Evolutionary conservation across 768 basidiomycete genomes (phyloP).

Genomic region (Kockovaella imperatae): DNA sequence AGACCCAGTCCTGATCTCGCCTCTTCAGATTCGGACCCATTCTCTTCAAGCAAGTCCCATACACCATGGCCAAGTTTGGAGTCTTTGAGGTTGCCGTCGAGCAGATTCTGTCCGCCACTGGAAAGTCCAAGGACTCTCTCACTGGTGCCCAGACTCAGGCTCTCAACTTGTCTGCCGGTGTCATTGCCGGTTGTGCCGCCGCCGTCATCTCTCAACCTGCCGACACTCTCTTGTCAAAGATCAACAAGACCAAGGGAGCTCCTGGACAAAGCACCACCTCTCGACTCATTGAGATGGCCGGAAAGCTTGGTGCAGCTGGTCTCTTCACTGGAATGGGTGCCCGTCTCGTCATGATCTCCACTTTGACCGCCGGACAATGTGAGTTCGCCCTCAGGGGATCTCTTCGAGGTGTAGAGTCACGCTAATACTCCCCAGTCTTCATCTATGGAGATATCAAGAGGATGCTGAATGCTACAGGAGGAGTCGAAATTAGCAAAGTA

Average conservation of each 20-base stretch:
- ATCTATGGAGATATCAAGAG: conserved; percentile 45
- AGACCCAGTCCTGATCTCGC: neutral
- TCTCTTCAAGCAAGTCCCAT: conserved; percentile 69
- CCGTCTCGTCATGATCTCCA: conserved; percentile 48
- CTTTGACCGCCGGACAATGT: conserved; percentile 48
- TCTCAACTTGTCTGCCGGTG: conserved; percentile 81
- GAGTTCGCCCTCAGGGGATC: conserved; percentile 8
- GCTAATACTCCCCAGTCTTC: conserved; percentile 16
- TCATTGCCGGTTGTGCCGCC: conserved; percentile 91
- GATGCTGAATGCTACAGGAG: conserved; percentile 36
- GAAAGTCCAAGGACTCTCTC: conserved; percentile 71
- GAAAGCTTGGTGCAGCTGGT: conserved; percentile 46
- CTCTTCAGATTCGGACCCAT: conserved; percentile 46
- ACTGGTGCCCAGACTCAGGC: conserved; percentile 47
- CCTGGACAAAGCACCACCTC: conserved; percentile 47
- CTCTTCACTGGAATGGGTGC: conserved; percentile 48
- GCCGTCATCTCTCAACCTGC: conserved; percentile 90
- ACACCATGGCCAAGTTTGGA: conserved; percentile 99
- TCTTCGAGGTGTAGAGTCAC: no score
- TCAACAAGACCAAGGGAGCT: conserved; percentile 65
- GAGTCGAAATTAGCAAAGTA: conserved; percentile 34
- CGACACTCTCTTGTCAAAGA: conserved; percentile 79
- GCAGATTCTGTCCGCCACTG: conserved; percentile 70
- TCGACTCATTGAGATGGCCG: conserved; percentile 45
- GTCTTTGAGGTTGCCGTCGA: conserved; percentile 85